Evolutionary conservation across 176 grass and related monocot genomes (phyloP).

Genomic region (Oryza brachyantha): DNA sequence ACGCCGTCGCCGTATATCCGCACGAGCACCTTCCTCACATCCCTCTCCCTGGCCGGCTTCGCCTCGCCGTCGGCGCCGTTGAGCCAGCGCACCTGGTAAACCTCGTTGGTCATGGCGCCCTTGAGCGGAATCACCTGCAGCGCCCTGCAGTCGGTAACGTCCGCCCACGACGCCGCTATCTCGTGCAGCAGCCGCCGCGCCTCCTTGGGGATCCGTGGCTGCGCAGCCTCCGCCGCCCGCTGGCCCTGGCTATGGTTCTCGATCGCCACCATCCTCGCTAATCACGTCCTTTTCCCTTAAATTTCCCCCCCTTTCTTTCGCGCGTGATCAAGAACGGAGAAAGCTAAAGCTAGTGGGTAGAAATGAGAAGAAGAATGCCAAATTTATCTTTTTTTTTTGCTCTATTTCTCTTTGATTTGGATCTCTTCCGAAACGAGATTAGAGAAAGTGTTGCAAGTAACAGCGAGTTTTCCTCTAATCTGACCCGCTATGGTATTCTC

Average conservation of each 20-base stretch:
- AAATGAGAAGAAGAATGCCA: background rate
- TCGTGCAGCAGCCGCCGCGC: constrained; percentile 65
- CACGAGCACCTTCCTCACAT: constrained; percentile 74
- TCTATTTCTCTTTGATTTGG: background rate
- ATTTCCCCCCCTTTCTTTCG: background rate
- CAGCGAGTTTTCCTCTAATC: background rate
- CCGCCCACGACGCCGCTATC: constrained; percentile 64
- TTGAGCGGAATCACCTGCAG: constrained; percentile 82
- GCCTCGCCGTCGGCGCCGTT: background rate
- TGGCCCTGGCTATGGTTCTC: constrained; percentile 48
- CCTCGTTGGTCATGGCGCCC: constrained; percentile 98
- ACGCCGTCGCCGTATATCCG: constrained; percentile 92
- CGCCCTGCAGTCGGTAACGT: constrained; percentile 66
- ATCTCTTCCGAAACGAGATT: background rate
- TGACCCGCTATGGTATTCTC: background rate
- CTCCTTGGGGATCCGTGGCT: constrained; percentile 79
- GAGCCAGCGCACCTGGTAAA: constrained; percentile 83
- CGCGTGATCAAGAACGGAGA: background rate
- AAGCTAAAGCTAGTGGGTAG: background rate
- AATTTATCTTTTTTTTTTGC: background rate
- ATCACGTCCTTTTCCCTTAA: background rate
- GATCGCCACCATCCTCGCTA: constrained; percentile 62
- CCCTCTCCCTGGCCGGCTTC: constrained; percentile 37
- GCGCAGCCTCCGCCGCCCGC: constrained; percentile 1
- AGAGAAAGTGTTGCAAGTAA: background rate